Evolutionary conservation across 2,329 filamentous ascomycete species (phyloP).

Genomic region (Penicillium sp.): DNA sequence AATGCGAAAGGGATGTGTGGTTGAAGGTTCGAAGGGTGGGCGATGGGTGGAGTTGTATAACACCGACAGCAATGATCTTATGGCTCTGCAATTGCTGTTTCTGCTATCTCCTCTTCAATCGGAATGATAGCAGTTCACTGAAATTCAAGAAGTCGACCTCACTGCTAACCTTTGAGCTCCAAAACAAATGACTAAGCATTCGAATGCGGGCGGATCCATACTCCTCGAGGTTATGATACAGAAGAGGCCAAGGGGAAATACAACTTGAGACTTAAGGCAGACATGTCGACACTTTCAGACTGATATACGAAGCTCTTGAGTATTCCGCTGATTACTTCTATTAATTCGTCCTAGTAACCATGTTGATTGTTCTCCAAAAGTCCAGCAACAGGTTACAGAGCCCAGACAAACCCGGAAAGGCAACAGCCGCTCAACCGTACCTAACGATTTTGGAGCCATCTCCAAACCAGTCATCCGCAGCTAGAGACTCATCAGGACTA

Average conservation of each 20-base stretch:
- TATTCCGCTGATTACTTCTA: background rate
- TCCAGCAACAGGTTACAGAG: background rate
- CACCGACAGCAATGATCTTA: background rate
- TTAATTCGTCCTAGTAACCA: too few relatives aligned
- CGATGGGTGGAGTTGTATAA: background rate
- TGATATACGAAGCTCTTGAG: background rate
- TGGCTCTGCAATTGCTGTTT: background rate
- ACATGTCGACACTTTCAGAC: too few relatives aligned
- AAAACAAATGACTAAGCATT: slow-evolving; percentile 13
- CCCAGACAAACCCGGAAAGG: background rate
- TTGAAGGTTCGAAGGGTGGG: background rate
- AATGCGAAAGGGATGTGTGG: slow-evolving; percentile 3
- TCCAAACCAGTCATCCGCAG: slow-evolving; percentile 59
- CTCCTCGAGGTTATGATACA: too few relatives aligned
- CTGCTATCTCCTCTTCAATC: background rate
- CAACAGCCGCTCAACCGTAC: slow-evolving; percentile 50
- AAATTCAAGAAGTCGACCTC: background rate
- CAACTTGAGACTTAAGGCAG: too few relatives aligned
- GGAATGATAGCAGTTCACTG: background rate
- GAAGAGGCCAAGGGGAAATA: too few relatives aligned
- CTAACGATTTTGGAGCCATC: slow-evolving; percentile 55
- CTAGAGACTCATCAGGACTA: slow-evolving; percentile 14
- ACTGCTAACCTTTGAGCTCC: background rate
- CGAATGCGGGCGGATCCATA: too few relatives aligned
- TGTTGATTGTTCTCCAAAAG: too few relatives aligned